Conservation (phyloP, 805 yeast genomes). For the Kluyveromyces dobzhanskii region DNA sequence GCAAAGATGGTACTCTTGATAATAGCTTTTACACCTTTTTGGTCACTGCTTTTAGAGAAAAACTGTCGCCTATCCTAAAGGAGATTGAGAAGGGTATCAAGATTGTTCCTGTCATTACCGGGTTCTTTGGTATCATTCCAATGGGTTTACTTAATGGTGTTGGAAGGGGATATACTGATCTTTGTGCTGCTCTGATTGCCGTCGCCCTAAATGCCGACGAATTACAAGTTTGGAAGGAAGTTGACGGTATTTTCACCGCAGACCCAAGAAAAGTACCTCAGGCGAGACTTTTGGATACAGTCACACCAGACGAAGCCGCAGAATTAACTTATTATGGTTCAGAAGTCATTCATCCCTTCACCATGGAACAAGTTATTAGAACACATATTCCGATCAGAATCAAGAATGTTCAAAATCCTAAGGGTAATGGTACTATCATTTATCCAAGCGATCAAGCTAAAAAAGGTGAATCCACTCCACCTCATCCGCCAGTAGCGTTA, state of each 20-base stretch:
- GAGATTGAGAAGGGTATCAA: constrained; percentile 27
- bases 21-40: constrained; percentile 52
- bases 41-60: constrained; percentile 43
- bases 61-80: constrained; percentile 35
- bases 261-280: constrained; percentile 93
- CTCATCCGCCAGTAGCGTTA: constrained; percentile 83
- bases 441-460: constrained; percentile 85
- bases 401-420: constrained; percentile 90
- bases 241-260: constrained; percentile 97
- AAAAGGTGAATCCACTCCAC: constrained; percentile 85
- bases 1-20: constrained; percentile 51
- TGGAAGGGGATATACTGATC: constrained; percentile 95
- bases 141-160: constrained; percentile 90
- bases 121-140: constrained; percentile 92
- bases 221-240: constrained; percentile 97
- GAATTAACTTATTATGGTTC: constrained; percentile 96
- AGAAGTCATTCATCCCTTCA: constrained; percentile 97
- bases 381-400: constrained; percentile 96
- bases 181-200: constrained; percentile 94
- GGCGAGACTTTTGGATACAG: constrained; percentile 76
- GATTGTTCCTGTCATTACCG: constrained; percentile 84
- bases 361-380: constrained; percentile 97
- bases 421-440: constrained; percentile 87
- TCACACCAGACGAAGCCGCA: constrained; percentile 98
- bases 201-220: constrained; percentile 91